phyloP scores from a whole-genome alignment of 2,329 filamentous ascomycete species.

The Pseudofabraea citricarpa region DNA sequence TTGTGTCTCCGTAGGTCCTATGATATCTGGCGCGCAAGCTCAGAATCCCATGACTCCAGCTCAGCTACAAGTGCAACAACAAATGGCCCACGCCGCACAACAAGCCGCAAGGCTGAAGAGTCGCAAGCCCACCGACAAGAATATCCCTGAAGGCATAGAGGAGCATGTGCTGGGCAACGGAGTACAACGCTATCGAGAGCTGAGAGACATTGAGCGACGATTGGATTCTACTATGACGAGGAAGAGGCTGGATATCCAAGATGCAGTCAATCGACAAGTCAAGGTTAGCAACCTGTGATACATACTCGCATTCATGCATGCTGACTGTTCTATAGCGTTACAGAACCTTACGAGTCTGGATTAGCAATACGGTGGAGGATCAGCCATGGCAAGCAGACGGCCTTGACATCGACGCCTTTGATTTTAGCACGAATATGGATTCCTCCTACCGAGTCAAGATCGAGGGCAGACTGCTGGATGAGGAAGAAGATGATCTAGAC shows the following conservation, averaged over 20 bases:
- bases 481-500: conserved; percentile 50
- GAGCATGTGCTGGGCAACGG: conserved; percentile 77
- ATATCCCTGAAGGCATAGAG: conserved; percentile 85
- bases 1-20: conserved; percentile 19
- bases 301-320: not conserved
- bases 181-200: conserved; percentile 73
- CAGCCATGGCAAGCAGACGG: conserved; percentile 82
- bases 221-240: conserved; percentile 91
- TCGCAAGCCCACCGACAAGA: conserved; percentile 90
- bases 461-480: conserved; percentile 77
- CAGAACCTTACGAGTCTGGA: conserved; percentile 86
- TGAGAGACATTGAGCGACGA: conserved; percentile 82
- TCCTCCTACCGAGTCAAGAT: conserved; percentile 88
- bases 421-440: conserved; percentile 72
- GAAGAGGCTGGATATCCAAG: conserved; percentile 86
- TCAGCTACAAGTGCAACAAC: conserved; percentile 48
- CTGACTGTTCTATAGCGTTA: conserved; percentile 49
- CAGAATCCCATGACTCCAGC: conserved; percentile 44
- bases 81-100: conserved; percentile 48
- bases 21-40: conserved; percentile 24
- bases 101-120: conserved; percentile 67
- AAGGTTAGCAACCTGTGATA: conserved; percentile 47
- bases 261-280: conserved; percentile 68
- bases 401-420: conserved; percentile 70
- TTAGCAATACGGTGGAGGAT: conserved; percentile 90